phyloP scores from a whole-genome alignment of 2,329 filamentous ascomycete species.

The Aspergillus versicolor region DNA sequence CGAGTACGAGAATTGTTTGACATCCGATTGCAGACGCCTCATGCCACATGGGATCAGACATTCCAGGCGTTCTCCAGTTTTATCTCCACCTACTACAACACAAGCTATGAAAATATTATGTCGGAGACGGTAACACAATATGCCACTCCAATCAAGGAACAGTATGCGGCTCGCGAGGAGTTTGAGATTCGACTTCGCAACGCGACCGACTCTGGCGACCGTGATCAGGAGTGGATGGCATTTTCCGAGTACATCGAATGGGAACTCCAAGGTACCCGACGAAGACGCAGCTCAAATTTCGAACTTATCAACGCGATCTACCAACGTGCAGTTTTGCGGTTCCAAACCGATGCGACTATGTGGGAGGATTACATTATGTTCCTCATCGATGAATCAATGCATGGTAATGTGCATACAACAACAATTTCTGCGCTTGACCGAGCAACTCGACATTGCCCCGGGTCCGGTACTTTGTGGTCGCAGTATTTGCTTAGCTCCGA shows the following conservation, averaged over 20 bases:
- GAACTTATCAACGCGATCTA: slow-evolving; percentile 65
- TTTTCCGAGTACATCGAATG: slow-evolving; percentile 75
- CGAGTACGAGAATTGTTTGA: slow-evolving; percentile 54
- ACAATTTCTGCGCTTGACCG: slow-evolving; percentile 73
- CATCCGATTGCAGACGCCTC: slow-evolving; percentile 56
- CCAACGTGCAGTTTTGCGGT: slow-evolving; percentile 71
- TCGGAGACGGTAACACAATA: slow-evolving; percentile 50
- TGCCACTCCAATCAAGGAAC: slow-evolving; percentile 45
- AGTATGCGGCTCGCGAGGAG: slow-evolving; percentile 53
- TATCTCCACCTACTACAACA: slow-evolving; percentile 55
- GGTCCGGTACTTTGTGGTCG: slow-evolving; percentile 89
- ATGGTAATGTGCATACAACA: slow-evolving; percentile 45
- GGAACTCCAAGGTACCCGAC: slow-evolving; percentile 68
- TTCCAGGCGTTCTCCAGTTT: slow-evolving; percentile 61
- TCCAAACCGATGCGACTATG: slow-evolving; percentile 69
- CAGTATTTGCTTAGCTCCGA: slow-evolving; percentile 84
- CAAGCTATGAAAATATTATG: slow-evolving; percentile 60
- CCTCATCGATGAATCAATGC: slow-evolving; percentile 55
- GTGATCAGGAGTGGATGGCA: slow-evolving; percentile 51
- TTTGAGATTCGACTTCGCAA: slow-evolving; percentile 55
- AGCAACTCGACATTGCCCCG: slow-evolving; percentile 86
- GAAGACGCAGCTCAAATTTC: slow-evolving; percentile 54
- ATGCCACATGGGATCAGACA: slow-evolving; percentile 60
- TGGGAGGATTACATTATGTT: slow-evolving; percentile 87
- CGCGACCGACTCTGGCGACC: slow-evolving; percentile 53